Conservation (phyloP, 1,284 basidiomycete genomes). For the Sanghuangporus sanghuang region DNA sequence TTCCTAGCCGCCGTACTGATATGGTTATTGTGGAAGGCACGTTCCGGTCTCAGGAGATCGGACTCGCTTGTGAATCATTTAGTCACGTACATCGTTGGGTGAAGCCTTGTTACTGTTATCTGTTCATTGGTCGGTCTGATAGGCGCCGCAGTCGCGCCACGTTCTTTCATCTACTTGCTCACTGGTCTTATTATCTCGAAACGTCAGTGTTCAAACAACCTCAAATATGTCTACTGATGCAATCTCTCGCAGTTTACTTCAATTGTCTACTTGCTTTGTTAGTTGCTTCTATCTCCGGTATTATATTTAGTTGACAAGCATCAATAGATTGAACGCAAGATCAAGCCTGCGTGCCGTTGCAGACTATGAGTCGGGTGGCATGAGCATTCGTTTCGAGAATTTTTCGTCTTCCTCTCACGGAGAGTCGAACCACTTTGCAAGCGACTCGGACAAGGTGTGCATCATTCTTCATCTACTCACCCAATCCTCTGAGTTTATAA, state of each 20-base stretch:
- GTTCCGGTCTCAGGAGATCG: constrained; percentile 3
- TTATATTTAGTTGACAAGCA: not conserved
- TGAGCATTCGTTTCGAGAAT: not conserved
- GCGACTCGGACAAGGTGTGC: too few relatives aligned
- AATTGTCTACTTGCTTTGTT: not conserved
- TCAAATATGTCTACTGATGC: not conserved
- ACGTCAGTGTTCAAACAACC: not conserved
- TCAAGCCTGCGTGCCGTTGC: not conserved
- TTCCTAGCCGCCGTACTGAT: constrained; percentile 11
- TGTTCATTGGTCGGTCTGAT: not conserved
- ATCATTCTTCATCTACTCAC: too few relatives aligned
- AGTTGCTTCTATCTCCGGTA: not conserved
- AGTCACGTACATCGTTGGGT: constrained; percentile 14
- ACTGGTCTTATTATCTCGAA: not conserved
- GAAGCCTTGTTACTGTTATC: constrained; percentile 19
- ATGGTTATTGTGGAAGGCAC: not conserved
- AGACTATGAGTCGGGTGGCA: not conserved
- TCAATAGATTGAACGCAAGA: not conserved
- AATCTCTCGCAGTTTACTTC: not conserved
- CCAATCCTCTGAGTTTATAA: too few relatives aligned
- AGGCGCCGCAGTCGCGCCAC: not conserved
- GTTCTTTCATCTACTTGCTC: constrained; percentile 2
- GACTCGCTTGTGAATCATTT: constrained; percentile 11
- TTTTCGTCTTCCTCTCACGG: too few relatives aligned
- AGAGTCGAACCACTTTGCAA: too few relatives aligned